A percentile compares a stretch with the other conserved stretches of the same genome.
These are phyloP conservation scores for Daldinia bambusicola DNA, from an alignment of 495 filamentous ascomycete species.

Conservation along the genomic window DNA sequence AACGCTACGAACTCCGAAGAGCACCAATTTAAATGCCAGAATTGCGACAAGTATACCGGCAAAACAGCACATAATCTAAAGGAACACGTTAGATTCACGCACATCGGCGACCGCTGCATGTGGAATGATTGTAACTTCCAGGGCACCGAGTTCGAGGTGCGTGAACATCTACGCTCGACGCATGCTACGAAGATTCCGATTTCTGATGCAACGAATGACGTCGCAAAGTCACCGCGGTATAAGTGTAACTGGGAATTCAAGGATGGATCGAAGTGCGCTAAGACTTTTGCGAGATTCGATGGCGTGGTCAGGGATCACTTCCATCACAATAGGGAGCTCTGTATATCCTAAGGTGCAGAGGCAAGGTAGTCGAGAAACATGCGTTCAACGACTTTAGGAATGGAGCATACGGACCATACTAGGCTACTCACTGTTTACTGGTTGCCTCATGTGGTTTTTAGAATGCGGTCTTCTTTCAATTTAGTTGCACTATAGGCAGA, in stretches of 20 bases:
- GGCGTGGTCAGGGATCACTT: background rate
- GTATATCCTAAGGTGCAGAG: too few relatives aligned
- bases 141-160: background rate
- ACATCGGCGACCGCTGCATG: constrained; percentile 4
- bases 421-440: too few relatives aligned
- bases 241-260: background rate
- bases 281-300: background rate
- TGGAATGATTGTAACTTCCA: background rate
- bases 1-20: background rate
- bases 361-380: too few relatives aligned
- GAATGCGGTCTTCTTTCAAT: too few relatives aligned
- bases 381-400: too few relatives aligned
- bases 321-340: too few relatives aligned
- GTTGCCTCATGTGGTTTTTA: too few relatives aligned
- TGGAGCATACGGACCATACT: too few relatives aligned
- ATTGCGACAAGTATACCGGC: background rate
- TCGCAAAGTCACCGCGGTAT: background rate
- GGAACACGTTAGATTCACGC: background rate
- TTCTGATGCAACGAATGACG: background rate
- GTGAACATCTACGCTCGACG: background rate
- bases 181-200: background rate
- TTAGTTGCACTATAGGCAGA: too few relatives aligned
- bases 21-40: background rate
- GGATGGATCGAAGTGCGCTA: background rate
- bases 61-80: background rate